Evolutionary conservation across 2,329 filamentous ascomycete species (phyloP).

Genomic region (Colletotrichum paranaense): DNA sequence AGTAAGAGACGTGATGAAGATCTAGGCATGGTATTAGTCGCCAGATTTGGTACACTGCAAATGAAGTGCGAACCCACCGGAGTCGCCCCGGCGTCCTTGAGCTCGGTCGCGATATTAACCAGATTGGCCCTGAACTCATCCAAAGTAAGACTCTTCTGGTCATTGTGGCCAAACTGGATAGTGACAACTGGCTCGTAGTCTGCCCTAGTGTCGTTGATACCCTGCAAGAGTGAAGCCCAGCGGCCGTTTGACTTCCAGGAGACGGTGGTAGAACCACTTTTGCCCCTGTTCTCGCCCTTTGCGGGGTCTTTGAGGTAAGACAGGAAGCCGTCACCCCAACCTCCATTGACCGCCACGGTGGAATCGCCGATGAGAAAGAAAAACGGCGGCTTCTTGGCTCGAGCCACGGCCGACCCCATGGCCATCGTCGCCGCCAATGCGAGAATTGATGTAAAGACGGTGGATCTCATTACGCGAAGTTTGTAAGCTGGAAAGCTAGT

Average conservation of each 20-base stretch:
- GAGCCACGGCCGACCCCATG: no score
- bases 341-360: no score
- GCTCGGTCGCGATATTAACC: background rate
- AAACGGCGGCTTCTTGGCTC: no score
- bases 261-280: slow-evolving; percentile 67
- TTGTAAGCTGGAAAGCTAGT: no score
- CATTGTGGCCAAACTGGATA: background rate
- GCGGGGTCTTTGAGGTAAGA: no score
- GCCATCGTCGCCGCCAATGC: no score
- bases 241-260: slow-evolving; percentile 63
- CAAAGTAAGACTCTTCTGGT: background rate
- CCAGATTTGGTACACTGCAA: background rate
- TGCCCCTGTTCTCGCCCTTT: slow-evolving; percentile 64
- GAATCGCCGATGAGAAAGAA: no score
- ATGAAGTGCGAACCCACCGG: no score
- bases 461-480: no score
- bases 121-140: background rate
- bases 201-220: slow-evolving; percentile 49
- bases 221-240: slow-evolving; percentile 61
- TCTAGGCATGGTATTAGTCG: background rate
- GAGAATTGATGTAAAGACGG: no score
- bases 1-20: background rate
- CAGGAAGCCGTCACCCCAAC: no score
- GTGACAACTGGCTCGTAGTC: slow-evolving; percentile 32
- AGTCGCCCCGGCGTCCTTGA: background rate